These are phyloP conservation scores for Trichoderma cornu-damae DNA, from an alignment of 2,329 filamentous ascomycete genomes.

Conservation along the genomic window DNA sequence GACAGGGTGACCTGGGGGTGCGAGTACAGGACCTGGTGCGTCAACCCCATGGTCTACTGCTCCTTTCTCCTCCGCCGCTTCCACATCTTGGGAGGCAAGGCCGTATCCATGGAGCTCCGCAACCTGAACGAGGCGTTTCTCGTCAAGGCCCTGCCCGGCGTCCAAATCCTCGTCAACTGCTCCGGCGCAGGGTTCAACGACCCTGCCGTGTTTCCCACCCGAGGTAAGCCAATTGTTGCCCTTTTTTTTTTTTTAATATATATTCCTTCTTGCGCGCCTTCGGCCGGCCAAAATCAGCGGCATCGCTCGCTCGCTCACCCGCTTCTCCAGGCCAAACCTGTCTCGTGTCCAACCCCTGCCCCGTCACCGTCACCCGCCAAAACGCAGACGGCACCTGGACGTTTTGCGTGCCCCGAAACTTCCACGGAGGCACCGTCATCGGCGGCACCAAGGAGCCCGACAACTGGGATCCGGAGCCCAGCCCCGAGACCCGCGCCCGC, in stretches of 20 bases:
- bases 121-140: slow-evolving; percentile 35
- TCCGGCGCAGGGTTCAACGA: slow-evolving; percentile 43
- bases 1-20: slow-evolving; percentile 37
- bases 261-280: too few species aligned
- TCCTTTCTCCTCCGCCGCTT: slow-evolving; percentile 38
- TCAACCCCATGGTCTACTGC: slow-evolving; percentile 50
- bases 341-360: slow-evolving; percentile 37
- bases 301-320: neutral
- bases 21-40: slow-evolving; percentile 46
- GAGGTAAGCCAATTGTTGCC: slow-evolving; percentile 28
- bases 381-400: slow-evolving; percentile 56
- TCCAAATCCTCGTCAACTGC: slow-evolving; percentile 41
- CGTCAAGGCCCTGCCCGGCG: slow-evolving; percentile 26
- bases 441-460: slow-evolving; percentile 60
- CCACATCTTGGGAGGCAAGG: slow-evolving; percentile 27
- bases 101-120: neutral
- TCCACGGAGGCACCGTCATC: slow-evolving; percentile 59
- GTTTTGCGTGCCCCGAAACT: slow-evolving; percentile 57
- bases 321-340: slow-evolving; percentile 42
- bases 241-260: too few species aligned
- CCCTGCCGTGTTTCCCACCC: slow-evolving; percentile 39
- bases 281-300: too few species aligned
- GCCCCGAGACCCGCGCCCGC: slow-evolving; percentile 39
- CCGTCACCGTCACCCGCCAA: slow-evolving; percentile 49
- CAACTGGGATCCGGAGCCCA: slow-evolving; percentile 50